These are phyloP conservation scores for Sugiyamaella grinbergsii DNA, from an alignment of 1,139 yeast genomes.

Conservation along the genomic window DNA sequence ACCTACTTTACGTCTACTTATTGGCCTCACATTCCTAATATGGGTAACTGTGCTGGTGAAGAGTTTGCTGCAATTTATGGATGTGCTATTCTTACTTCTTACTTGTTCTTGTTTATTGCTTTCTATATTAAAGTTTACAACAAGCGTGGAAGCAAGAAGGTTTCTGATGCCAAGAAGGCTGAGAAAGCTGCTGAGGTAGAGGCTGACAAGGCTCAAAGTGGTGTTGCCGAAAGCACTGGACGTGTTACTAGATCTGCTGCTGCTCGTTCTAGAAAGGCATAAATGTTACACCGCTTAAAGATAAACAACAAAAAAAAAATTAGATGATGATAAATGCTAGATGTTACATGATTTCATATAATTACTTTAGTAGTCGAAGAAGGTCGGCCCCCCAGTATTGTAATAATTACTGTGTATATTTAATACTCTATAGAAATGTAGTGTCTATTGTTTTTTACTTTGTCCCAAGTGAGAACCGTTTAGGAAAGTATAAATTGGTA, in stretches of 20 bases:
- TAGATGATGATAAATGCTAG: neutral
- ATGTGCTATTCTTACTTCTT: conserved; percentile 83
- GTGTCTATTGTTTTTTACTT: conserved; percentile 1
- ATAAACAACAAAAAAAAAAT: neutral
- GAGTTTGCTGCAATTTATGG: conserved; percentile 93
- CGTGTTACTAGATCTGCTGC: conserved; percentile 23
- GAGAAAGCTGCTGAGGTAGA: conserved; percentile 13
- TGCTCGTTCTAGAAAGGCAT: conserved; percentile 26
- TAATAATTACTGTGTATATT: conserved; percentile 7
- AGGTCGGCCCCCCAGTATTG: neutral
- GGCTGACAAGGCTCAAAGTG: conserved; percentile 19
- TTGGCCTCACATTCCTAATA: conserved; percentile 65
- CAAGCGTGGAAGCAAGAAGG: conserved; percentile 29
- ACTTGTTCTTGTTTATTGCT: conserved; percentile 86
- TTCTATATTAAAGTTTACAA: conserved; percentile 86
- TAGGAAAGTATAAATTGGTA: neutral
- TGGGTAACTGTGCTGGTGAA: conserved; percentile 89
- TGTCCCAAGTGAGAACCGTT: neutral
- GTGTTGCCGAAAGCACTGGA: conserved; percentile 16
- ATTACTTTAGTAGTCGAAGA: neutral
- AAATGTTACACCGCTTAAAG: neutral
- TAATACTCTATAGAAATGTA: conserved; percentile 16
- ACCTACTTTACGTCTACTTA: conserved; percentile 46
- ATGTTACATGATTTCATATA: conserved; percentile 5
- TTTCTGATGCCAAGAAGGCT: conserved; percentile 22